These are phyloP conservation scores for Neophaeococcomyces mojaviensis DNA, from an alignment of 2,329 filamentous ascomycete genomes.

Conservation along the genomic window DNA sequence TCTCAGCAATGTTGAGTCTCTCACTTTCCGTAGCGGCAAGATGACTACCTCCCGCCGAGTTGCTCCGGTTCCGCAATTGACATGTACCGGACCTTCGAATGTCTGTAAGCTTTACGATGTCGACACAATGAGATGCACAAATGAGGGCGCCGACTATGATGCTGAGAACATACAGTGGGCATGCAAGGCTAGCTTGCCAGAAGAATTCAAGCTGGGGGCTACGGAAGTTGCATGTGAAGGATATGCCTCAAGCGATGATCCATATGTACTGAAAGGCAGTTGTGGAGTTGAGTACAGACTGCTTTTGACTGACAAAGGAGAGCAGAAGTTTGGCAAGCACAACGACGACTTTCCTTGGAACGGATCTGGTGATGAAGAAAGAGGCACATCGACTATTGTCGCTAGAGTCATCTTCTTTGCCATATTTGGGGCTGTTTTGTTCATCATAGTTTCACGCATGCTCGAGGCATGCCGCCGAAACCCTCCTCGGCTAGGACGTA, in stretches of 20 bases:
- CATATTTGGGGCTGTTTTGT: constrained; percentile 26
- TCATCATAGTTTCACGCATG: constrained; percentile 24
- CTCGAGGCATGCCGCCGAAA: constrained; percentile 25
- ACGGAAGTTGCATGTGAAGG: constrained; percentile 94
- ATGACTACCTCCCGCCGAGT: constrained; percentile 71
- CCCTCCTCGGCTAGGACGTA: constrained; percentile 14
- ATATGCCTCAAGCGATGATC: constrained; percentile 67
- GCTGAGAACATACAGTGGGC: constrained; percentile 83
- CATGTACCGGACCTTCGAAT: constrained; percentile 60
- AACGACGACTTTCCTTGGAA: constrained; percentile 27
- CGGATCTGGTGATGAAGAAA: constrained; percentile 8
- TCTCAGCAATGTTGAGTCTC: constrained; percentile 61
- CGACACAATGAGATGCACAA: constrained; percentile 82
- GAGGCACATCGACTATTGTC: constrained; percentile 11
- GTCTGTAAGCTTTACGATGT: constrained; percentile 64
- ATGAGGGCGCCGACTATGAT: constrained; percentile 73
- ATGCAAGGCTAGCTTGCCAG: constrained; percentile 60
- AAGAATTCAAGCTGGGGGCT: constrained; percentile 65
- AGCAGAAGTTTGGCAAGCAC: constrained; percentile 57
- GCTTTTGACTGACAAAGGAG: constrained; percentile 67
- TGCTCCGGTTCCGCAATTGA: constrained; percentile 68
- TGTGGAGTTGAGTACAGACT: constrained; percentile 88
- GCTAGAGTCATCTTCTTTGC: constrained; percentile 29
- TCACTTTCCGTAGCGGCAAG: constrained; percentile 65
- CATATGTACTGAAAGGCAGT: constrained; percentile 81